Evolutionary conservation across 2,329 filamentous ascomycete genomes (phyloP).

Genomic region (Penicillium sp.): DNA sequence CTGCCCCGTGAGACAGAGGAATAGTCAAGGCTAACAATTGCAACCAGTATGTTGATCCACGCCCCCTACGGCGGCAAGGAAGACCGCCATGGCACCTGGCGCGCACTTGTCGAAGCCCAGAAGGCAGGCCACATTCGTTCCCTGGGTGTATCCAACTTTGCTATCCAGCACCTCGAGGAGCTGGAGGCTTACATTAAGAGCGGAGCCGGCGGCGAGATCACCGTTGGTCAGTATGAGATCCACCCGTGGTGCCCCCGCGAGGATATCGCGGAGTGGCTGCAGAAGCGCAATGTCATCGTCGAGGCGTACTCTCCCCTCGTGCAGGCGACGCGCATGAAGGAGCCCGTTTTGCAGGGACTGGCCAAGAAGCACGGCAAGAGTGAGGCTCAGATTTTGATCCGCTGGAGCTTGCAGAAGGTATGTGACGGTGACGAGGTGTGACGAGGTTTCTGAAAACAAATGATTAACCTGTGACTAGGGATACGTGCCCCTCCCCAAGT

Average conservation of each 20-base stretch:
- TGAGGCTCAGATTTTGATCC: slow-evolving; percentile 59
- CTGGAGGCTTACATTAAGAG: slow-evolving; percentile 43
- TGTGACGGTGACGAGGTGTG: neutral
- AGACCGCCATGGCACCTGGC: slow-evolving; percentile 42
- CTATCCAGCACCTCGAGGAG: slow-evolving; percentile 44
- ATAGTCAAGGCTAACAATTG: slow-evolving; percentile 1
- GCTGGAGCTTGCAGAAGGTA: slow-evolving; percentile 64
- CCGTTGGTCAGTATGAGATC: slow-evolving; percentile 84
- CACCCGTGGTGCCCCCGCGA: slow-evolving; percentile 83
- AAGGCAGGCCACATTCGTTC: slow-evolving; percentile 43
- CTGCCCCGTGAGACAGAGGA: neutral
- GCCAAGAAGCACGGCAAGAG: slow-evolving; percentile 61
- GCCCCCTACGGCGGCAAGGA: slow-evolving; percentile 42
- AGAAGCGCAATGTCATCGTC: slow-evolving; percentile 62
- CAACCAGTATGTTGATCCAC: slow-evolving; percentile 40
- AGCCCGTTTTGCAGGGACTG: slow-evolving; percentile 54
- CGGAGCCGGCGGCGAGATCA: slow-evolving; percentile 64
- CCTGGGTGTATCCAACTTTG: slow-evolving; percentile 45
- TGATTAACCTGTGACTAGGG: slow-evolving; percentile 41
- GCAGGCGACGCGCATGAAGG: slow-evolving; percentile 51
- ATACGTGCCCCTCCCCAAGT: slow-evolving; percentile 65
- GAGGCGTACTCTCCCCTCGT: slow-evolving; percentile 58
- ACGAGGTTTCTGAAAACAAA: too few species aligned
- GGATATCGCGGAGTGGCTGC: slow-evolving; percentile 79
- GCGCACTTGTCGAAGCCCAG: slow-evolving; percentile 43